Evolutionary conservation across 495 filamentous ascomycete genomes (phyloP), one percentile per base, ranked within the genome.

Genomic region (Hypoxylon fuscum): DNA sequence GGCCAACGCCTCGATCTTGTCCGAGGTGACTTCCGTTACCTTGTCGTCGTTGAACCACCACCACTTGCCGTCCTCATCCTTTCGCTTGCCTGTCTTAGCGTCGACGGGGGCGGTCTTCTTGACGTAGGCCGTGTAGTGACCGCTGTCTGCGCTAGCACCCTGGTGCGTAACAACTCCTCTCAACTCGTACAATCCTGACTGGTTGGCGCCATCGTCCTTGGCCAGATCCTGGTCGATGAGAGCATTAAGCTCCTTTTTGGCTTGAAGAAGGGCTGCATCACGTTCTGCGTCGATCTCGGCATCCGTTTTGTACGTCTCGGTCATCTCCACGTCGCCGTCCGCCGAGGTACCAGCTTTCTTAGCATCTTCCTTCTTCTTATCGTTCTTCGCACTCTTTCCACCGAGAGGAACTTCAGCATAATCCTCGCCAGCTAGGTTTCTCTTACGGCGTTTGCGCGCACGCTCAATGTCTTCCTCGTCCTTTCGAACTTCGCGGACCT

Each of bases 41-140:
- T 94, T 96, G 69, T 98, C 96, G 68, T 98, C 95, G 71, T 98
- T 97, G 82, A 98, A 98, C 93, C 95, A 98, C 92, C 95, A 98
- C 95, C 95, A 98, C 64, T 94, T 97, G 52, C 88, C 92, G 62
- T 96, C 93, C 53, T 93, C 89, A 62, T 88, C 86, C 54, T 85
- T 85, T 64, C 86, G 76, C 79, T 90, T 90, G 57, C 86, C 88
- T 3, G 86, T 86, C 52, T 81, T 82, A 6, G 85, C 75, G 58
- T 92, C 88, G 51, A 87, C 76, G 4, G 76, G 72, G 12, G 83
- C 87, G 43, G 89, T 83, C 79, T 98, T 96, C 81, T 98, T 98
- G 51, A 98, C 90, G 72, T 96, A 98, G 1, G 92, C 87, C 1
- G 96, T 98, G 77, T 98, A 98, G 76, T 98, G 95, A 6, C 95